Conservation (phyloP, 345 rosid species). For the Balakata baccata region DNA sequence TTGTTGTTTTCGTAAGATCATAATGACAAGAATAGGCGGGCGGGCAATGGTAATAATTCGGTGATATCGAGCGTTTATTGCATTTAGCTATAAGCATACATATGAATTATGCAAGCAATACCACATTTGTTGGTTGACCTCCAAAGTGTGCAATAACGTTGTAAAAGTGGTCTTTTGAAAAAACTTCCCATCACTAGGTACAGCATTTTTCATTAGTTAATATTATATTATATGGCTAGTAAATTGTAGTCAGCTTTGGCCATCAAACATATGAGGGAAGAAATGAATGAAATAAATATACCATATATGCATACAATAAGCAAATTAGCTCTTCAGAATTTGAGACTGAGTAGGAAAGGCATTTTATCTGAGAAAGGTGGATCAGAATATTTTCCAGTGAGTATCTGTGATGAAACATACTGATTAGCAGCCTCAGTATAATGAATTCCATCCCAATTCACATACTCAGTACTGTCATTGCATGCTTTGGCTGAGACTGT, state of each 20-base stretch:
- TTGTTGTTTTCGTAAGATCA: background rate
- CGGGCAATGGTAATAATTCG: background rate
- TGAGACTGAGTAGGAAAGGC: conserved; percentile 74
- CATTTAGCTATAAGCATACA: too few species aligned
- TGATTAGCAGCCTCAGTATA: conserved; percentile 88
- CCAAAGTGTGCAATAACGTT: background rate
- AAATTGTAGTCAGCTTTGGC: conserved; percentile 11
- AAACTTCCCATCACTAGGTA: conserved; percentile 15
- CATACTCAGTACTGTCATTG: conserved; percentile 70
- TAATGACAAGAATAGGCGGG: background rate
- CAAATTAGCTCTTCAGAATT: conserved; percentile 45
- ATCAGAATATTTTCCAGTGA: conserved; percentile 78
- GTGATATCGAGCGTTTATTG: background rate
- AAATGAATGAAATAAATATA: conserved; percentile 19
- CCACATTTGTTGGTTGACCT: too few species aligned
- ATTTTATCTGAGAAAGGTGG: conserved; percentile 78
- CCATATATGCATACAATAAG: background rate
- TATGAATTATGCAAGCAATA: too few species aligned
- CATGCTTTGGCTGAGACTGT: conserved; percentile 65
- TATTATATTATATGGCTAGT: conserved; percentile 11
- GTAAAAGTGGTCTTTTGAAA: background rate
- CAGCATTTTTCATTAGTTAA: conserved; percentile 11
- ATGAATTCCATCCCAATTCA: conserved; percentile 96
- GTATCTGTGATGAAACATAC: conserved; percentile 64
- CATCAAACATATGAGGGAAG: conserved; percentile 10